Conservation (phyloP, 352 stramenopile genomes). For the Pythium myriotylum region DNA sequence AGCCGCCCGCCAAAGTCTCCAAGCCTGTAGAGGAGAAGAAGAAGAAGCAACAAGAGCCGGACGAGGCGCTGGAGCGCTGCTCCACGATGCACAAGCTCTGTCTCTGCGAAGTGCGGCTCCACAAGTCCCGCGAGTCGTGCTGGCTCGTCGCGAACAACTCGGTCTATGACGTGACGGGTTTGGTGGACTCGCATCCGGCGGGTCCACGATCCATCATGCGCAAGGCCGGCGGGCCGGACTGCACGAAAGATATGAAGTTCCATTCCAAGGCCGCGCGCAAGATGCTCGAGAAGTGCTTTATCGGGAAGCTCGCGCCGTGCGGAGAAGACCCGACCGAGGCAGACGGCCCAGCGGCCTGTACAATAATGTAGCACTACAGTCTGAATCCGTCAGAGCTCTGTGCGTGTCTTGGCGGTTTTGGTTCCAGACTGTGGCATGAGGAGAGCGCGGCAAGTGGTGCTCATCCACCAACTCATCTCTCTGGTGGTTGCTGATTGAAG, state of each 20-base stretch:
- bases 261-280: constrained; percentile 76
- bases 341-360: constrained; percentile 48
- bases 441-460: too few species aligned
- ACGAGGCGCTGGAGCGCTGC: constrained; percentile 35
- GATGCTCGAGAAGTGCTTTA: constrained; percentile 82
- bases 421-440: too few species aligned
- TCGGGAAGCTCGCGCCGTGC: constrained; percentile 73
- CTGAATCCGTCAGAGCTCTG: too few species aligned
- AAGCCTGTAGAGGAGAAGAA: constrained; percentile 4
- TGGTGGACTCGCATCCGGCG: constrained; percentile 74
- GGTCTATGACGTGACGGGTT: constrained; percentile 87
- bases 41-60: not conserved
- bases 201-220: constrained; percentile 78
- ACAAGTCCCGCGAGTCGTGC: constrained; percentile 91
- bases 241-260: constrained; percentile 81
- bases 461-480: too few species aligned
- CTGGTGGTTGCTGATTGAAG: too few species aligned
- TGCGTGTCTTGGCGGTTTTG: too few species aligned
- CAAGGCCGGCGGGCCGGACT: constrained; percentile 77
- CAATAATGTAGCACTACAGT: constrained; percentile 58
- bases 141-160: constrained; percentile 93
- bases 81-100: constrained; percentile 69
- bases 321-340: constrained; percentile 41
- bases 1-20: not conserved
- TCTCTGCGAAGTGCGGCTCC: constrained; percentile 74